A percentile compares a stretch with the other conserved stretches of the same genome.
Evolutionary conservation across 495 filamentous ascomycete genomes (phyloP).

Genomic region (Aspergillus sparsus): DNA sequence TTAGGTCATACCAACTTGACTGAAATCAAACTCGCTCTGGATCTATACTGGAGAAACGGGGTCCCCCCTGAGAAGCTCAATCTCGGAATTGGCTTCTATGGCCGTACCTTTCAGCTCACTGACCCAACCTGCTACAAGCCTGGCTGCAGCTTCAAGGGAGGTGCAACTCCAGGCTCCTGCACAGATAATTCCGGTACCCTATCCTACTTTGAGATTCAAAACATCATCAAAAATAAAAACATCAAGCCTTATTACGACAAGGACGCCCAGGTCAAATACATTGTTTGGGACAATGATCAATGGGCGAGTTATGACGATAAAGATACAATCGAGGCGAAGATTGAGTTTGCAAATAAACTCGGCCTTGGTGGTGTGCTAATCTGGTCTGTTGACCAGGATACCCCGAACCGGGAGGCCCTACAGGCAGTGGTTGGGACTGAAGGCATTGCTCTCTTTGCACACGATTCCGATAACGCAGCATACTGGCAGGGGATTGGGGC

Average conservation of each 20-base stretch:
- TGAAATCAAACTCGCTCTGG: conserved; percentile 49
- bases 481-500: too few species aligned
- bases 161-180: conserved; percentile 33
- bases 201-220: conserved; percentile 18
- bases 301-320: conserved; percentile 45
- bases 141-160: conserved; percentile 30
- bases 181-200: conserved; percentile 33
- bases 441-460: background rate
- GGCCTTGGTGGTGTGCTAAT: conserved; percentile 42
- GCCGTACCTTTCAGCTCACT: conserved; percentile 37
- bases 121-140: conserved; percentile 30
- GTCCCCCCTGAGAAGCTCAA: conserved; percentile 42
- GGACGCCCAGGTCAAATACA: conserved; percentile 35
- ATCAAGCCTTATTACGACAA: conserved; percentile 15
- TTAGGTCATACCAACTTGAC: conserved; percentile 57
- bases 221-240: conserved; percentile 5
- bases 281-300: conserved; percentile 38
- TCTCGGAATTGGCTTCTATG: conserved; percentile 58
- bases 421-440: background rate
- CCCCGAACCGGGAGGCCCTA: background rate
- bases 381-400: conserved; percentile 37
- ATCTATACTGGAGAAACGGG: conserved; percentile 55
- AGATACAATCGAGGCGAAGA: conserved; percentile 39
- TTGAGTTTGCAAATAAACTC: conserved; percentile 34
- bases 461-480: conserved; percentile 1